phyloP scores from a whole-genome alignment of 2,329 filamentous ascomycete genomes.

The Cladosporium sp. region DNA sequence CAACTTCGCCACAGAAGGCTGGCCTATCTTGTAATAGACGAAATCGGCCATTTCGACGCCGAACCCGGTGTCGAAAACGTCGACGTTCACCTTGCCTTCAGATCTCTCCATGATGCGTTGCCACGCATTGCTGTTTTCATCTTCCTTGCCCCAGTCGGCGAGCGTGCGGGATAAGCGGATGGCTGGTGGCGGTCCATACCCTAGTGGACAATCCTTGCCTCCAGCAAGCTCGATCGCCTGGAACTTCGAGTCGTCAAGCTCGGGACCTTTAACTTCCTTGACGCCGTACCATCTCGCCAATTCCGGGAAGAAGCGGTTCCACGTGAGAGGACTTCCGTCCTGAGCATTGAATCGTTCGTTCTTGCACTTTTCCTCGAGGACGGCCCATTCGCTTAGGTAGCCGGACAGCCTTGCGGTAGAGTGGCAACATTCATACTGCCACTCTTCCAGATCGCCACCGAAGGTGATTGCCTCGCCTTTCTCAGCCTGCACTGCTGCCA shows the following conservation, averaged over 20 bases:
- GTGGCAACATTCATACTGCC: constrained; percentile 44
- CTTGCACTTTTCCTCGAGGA: constrained; percentile 40
- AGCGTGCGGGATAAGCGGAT: constrained; percentile 22
- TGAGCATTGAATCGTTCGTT: constrained; percentile 51
- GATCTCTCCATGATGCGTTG: constrained; percentile 24
- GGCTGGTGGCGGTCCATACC: constrained; percentile 23
- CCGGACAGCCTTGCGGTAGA: constrained; percentile 48
- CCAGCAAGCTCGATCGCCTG: constrained; percentile 17
- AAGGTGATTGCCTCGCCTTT: constrained; percentile 43
- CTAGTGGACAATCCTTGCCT: constrained; percentile 22
- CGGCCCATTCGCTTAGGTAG: constrained; percentile 51
- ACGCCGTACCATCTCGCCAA: constrained; percentile 46
- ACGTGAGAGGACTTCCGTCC: constrained; percentile 47
- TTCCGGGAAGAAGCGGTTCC: constrained; percentile 50
- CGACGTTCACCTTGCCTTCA: constrained; percentile 9
- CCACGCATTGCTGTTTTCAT: constrained; percentile 48
- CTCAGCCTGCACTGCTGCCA: constrained; percentile 47
- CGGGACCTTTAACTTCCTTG: constrained; percentile 19
- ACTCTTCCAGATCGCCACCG: constrained; percentile 44
- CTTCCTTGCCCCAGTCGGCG: constrained; percentile 47
- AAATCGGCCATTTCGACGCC: constrained; percentile 38
- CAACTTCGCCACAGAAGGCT: constrained; percentile 34
- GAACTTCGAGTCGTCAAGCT: constrained; percentile 22
- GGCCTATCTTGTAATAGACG: constrained; percentile 24
- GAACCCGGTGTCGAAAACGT: constrained; percentile 37